Conservation (phyloP, 192 early-diverging fungal species). For the Backusella mclennaniae region DNA sequence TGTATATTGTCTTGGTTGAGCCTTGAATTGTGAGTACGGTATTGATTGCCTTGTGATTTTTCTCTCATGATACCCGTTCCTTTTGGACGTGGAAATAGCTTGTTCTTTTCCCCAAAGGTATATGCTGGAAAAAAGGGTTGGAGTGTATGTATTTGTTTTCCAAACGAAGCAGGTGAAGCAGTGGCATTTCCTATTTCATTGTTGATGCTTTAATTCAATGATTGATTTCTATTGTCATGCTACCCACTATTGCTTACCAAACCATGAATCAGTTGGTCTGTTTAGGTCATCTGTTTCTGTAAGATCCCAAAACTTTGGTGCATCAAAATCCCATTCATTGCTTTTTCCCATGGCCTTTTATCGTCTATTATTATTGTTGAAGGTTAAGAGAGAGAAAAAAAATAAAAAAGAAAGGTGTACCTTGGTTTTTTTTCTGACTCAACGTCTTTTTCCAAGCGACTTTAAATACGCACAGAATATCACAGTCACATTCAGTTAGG, state of each 20-base stretch:
- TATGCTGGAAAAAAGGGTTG: not conserved
- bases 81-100: not conserved
- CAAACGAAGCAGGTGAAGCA: not conserved
- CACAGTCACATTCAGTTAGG: too few species aligned
- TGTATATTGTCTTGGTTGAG: not conserved
- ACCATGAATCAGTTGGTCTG: constrained; percentile 7
- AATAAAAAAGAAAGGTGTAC: too few species aligned
- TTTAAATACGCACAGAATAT: too few species aligned
- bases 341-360: not conserved
- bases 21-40: not conserved
- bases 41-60: not conserved
- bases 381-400: not conserved
- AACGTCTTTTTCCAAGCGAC: too few species aligned
- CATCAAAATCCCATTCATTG: not conserved
- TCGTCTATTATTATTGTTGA: not conserved
- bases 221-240: too few species aligned
- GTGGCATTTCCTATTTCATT: not conserved
- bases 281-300: not conserved
- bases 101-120: not conserved
- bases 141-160: not conserved
- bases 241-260: not conserved
- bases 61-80: not conserved
- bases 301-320: constrained; percentile 14
- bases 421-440: too few species aligned
- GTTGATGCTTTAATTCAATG: not conserved